phyloP scores from a whole-genome alignment of 2,329 filamentous ascomycete genomes.

The Pseudogymnoascus pannorum region DNA sequence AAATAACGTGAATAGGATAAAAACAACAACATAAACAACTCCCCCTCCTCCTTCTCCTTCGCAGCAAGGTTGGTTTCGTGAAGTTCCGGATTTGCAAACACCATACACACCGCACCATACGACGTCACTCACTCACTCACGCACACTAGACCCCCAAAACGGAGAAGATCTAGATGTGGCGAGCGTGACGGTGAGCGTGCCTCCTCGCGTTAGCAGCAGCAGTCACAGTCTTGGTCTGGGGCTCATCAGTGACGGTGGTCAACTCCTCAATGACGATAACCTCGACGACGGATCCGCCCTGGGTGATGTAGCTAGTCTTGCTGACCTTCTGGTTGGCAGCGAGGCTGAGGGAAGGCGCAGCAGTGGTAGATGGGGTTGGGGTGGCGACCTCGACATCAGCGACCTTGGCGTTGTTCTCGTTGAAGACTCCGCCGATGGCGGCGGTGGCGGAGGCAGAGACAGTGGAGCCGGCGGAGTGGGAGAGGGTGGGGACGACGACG shows the following conservation, averaged over 20 bases:
- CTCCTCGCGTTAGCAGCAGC: not conserved
- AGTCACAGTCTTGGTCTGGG: not conserved
- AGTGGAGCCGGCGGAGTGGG: constrained; percentile 22
- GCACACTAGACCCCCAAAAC: no score
- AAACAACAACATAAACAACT: no score
- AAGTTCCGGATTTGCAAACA: no score
- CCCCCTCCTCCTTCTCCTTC: no score
- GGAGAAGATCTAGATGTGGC: not conserved
- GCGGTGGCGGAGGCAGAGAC: constrained; percentile 18
- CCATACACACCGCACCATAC: no score
- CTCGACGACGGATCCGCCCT: not conserved
- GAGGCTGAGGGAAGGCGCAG: not conserved
- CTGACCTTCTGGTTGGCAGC: not conserved
- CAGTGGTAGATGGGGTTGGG: not conserved
- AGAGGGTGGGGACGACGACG: constrained; percentile 22
- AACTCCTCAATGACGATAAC: constrained; percentile 1
- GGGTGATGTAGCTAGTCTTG: not conserved
- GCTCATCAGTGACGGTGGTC: not conserved
- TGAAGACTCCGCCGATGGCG: constrained; percentile 29
- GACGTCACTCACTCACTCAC: no score
- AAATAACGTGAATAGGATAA: no score
- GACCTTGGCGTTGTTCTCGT: constrained; percentile 3
- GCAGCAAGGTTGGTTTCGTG: no score
- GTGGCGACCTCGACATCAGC: not conserved
- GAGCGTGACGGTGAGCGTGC: not conserved